These are phyloP conservation scores for Acanthamoeba royreba DNA, from an alignment of 208 protist genomes.

Conservation along the genomic window DNA sequence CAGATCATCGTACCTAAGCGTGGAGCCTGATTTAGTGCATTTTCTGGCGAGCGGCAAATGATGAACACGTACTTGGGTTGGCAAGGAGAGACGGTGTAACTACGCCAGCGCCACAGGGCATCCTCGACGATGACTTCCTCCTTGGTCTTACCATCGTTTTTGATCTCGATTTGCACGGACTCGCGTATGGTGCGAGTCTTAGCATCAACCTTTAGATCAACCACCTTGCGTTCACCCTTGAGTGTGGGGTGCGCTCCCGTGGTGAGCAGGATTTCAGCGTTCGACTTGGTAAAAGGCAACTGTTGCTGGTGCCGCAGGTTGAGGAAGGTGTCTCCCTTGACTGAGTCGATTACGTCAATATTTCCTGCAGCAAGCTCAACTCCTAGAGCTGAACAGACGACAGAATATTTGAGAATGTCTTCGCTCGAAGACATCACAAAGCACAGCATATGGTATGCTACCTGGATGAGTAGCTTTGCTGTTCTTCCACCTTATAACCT, in stretches of 20 bases:
- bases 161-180: neutral
- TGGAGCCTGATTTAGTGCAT: too few species aligned
- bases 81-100: neutral
- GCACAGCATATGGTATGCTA: neutral
- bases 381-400: neutral
- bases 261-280: neutral
- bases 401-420: neutral
- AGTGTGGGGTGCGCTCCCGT: neutral
- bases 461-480: neutral
- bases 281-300: neutral
- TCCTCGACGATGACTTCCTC: neutral
- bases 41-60: neutral
- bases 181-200: neutral
- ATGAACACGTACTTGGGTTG: neutral
- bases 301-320: neutral
- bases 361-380: neutral
- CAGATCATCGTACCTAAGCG: neutral
- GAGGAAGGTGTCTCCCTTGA: neutral
- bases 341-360: neutral
- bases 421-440: neutral
- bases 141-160: neutral
- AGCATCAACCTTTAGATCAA: neutral
- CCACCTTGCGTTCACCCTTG: neutral
- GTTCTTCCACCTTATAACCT: neutral
- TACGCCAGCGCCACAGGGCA: neutral